Evolutionary conservation across 257 asterid species (phyloP), one percentile per base, ranked within the genome.

Genomic region (Solanum piurae): DNA sequence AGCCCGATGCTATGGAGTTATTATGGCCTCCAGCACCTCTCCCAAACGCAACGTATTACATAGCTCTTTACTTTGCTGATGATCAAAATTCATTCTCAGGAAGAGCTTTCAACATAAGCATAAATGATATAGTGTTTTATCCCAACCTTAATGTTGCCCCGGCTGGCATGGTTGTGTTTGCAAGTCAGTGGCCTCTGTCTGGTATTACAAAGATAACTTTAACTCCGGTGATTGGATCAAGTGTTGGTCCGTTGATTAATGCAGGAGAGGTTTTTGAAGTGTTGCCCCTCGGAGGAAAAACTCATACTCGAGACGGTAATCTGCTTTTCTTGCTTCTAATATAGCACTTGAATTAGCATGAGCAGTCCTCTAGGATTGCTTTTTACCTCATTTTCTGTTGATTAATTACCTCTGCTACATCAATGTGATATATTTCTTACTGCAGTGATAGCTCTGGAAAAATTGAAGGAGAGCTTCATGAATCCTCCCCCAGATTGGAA

Each of bases 401-500:
- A 80, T 46, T 72, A 76, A 73, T 86, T 69, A 52, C 66, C 75
- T 68, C 64, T 42, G 33, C 8, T 34, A 31, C 86, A 52, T 46
- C 31, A 46, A 52, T 37, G 49, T 68, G 58, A 88, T 60, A 58
- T 23, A 9, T 79, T 37, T 87, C 55, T 71, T 29, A 23, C 87
- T 93, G 93, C 93, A 97, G 99, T 96, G 88, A 91, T 94, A 89
- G 94, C 93, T 76, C 88, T 96, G 92, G 93, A 93, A 91, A 86
- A 87, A 75, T 86, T 97, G 89, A 94, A 92, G 90, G 86, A 72
- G 46, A 92, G 96, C 69, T 94, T 97, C 91, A 88, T 40, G 90
- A 93, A 93, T 91, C 93, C 98, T 89, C 99, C 98, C 2, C 86
- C 91, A 44, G 99, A 97, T 90, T 97, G 99, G 99, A 86, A 90